Evolutionary conservation across 2,329 filamentous ascomycete species (phyloP).

Genomic region (Dothideomycetes sp.): DNA sequence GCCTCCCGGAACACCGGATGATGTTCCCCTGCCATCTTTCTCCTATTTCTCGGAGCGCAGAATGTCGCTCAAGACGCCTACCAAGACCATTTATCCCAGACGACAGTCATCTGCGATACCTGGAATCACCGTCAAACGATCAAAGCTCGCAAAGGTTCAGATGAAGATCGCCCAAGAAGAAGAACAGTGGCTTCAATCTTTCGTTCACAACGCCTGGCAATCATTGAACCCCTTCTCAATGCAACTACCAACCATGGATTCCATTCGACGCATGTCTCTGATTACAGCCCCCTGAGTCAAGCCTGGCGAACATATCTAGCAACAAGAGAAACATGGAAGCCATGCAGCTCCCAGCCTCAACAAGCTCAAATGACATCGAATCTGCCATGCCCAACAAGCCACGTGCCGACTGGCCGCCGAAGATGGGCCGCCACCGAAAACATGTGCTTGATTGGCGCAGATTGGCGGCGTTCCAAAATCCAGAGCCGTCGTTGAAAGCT

Average conservation of each 20-base stretch:
- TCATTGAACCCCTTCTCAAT: constrained; percentile 18
- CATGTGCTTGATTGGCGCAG: no score
- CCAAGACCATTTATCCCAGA: constrained; percentile 11
- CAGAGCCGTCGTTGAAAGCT: no score
- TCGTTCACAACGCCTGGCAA: constrained; percentile 36
- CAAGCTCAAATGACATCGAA: no score
- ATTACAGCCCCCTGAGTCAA: constrained; percentile 10
- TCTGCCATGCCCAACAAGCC: no score
- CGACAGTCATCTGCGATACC: constrained; percentile 14
- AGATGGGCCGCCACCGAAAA: no score
- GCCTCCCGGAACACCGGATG: constrained; percentile 15
- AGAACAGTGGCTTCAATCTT: constrained; percentile 32
- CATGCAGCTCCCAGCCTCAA: no score
- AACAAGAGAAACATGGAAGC: no score
- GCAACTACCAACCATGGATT: constrained; percentile 7
- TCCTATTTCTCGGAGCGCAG: constrained; percentile 14
- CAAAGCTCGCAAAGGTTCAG: constrained; percentile 39
- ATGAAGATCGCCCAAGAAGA: constrained; percentile 35
- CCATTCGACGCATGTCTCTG: constrained; percentile 8
- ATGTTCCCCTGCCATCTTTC: constrained; percentile 16
- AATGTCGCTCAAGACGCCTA: constrained; percentile 12
- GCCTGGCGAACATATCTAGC: no score
- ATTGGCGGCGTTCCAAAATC: no score
- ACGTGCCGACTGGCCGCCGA: no score
- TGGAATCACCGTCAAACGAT: constrained; percentile 30